phyloP scores from a whole-genome alignment of 441 rosid species.

The Pelargonium cotyledonis region DNA sequence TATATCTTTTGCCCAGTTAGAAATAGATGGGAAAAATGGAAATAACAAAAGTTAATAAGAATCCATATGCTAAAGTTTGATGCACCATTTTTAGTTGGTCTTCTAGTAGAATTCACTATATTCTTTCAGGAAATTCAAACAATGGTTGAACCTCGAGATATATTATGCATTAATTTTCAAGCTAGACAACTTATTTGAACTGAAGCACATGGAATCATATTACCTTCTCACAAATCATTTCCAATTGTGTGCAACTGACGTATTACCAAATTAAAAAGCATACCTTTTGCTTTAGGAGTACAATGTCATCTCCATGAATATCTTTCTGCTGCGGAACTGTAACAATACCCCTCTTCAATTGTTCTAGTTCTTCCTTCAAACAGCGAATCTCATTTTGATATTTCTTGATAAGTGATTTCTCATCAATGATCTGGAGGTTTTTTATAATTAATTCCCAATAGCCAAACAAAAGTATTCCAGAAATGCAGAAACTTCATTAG shows the following conservation, averaged over 20 bases:
- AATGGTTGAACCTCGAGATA: background rate
- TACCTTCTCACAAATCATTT: background rate
- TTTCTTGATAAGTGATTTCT: conserved; percentile 70
- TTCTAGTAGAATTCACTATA: background rate
- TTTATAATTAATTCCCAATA: background rate
- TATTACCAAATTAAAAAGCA: background rate
- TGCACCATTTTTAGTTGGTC: background rate
- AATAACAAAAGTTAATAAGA: background rate
- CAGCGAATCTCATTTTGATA: conserved; percentile 63
- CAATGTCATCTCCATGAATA: conserved; percentile 59
- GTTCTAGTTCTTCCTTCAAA: conserved; percentile 67
- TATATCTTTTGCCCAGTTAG: background rate
- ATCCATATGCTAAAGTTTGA: background rate
- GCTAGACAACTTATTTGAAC: background rate
- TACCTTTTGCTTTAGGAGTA: conserved; percentile 90
- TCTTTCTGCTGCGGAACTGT: conserved; percentile 65
- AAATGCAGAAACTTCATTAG: background rate
- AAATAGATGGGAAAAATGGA: background rate
- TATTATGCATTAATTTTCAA: background rate
- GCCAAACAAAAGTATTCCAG: conserved; percentile 20
- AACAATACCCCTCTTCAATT: conserved; percentile 56
- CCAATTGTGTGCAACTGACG: background rate
- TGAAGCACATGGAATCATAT: background rate
- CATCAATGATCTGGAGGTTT: conserved; percentile 59
- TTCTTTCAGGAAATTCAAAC: background rate